Evolutionary conservation across 1,284 basidiomycete genomes (phyloP), one percentile per base, ranked within the genome.

Genomic region (Boletus mariae): DNA sequence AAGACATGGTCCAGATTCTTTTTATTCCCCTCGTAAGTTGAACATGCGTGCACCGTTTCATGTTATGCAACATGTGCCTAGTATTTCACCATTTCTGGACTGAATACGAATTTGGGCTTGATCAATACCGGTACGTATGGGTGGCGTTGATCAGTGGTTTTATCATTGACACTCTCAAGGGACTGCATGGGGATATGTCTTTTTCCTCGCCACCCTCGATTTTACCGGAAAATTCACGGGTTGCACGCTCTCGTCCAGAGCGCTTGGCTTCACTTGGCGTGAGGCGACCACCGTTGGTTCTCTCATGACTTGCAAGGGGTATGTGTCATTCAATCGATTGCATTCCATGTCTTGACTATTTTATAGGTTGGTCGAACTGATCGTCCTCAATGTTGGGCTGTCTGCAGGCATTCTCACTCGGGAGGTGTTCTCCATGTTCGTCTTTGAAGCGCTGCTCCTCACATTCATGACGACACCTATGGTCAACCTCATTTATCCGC

Each of bases 261-360:
- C 79, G 4, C 80, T 84, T 40, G 87, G 87, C 1, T 96, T 95
- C 73, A 83, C 72, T 44, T 79, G 79, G 75, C 79, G 95, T 52
- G 94, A 98, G 70, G 80, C 88, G 0, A 80, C 84, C 25, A 85
- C 95, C 0, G 89, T 98, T 52, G 95, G 95, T 3, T 86, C 89
- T 37, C 75, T 98, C 54, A 98, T 99, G 95, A 89, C 84, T 66
- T 98, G 94, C 72, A 98, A 98, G 76, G 94, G 94, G 84, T 91
- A 58, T 52, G 77, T 67, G 17, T 49, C 15, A 26, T 8, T 41
- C 34, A 11, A 13, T 32, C 0, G 12, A 23, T 32, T 25, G 9
- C 38, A 45, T 17, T 20, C 52, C 9, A 1, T 31, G 17, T 53
- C 51, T 63, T 25, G 44, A 54, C 26, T 23, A 28, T 51, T 9